These are phyloP conservation scores for Fusarium siculi DNA, from an alignment of 2,329 filamentous ascomycete genomes.

Conservation along the genomic window DNA sequence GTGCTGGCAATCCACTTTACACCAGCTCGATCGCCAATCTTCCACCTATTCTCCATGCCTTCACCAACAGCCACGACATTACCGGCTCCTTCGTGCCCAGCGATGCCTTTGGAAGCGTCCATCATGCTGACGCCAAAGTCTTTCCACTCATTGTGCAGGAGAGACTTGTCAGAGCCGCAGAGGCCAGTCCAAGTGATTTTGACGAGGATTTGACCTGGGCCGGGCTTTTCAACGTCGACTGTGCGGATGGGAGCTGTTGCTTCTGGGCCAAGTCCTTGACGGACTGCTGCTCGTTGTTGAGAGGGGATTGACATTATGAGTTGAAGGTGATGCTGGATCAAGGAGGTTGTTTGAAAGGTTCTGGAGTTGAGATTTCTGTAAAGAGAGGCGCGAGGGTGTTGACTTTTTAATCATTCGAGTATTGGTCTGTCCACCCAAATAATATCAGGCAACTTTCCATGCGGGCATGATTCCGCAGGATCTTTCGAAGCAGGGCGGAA, in stretches of 20 bases:
- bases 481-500: background rate
- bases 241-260: constrained; percentile 26
- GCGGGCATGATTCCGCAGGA: background rate
- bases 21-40: constrained; percentile 80
- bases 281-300: constrained; percentile 37
- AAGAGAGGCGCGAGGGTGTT: background rate
- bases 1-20: constrained; percentile 91
- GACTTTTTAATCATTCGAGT: background rate
- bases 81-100: constrained; percentile 80
- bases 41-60: constrained; percentile 76
- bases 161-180: constrained; percentile 42
- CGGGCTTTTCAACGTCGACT: constrained; percentile 34
- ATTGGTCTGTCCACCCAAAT: background rate
- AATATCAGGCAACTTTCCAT: background rate
- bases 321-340: accelerated
- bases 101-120: constrained; percentile 55
- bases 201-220: constrained; percentile 37
- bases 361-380: no score
- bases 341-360: no score
- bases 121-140: constrained; percentile 39
- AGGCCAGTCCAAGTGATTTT: constrained; percentile 41
- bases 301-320: constrained; percentile 30
- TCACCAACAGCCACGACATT: constrained; percentile 82
- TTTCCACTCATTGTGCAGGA: constrained; percentile 41
- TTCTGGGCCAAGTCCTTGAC: constrained; percentile 30